Conservation (phyloP, 805 yeast species). For the Saccharomycopsis capsularis region DNA sequence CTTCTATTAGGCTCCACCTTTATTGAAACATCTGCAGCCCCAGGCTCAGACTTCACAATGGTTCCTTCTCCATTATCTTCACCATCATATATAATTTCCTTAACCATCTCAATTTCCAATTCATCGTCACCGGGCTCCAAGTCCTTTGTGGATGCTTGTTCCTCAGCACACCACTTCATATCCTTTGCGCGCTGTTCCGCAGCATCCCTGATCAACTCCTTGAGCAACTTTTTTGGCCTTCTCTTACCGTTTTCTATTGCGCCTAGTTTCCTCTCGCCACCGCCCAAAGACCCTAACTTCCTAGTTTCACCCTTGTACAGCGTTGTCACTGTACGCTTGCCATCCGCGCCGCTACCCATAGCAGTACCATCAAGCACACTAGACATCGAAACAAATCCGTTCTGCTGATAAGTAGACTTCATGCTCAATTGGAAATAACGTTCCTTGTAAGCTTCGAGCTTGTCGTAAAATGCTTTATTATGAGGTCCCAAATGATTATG, state of each 20-base stretch:
- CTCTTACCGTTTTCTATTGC: too few species aligned
- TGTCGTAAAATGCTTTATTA: conserved; percentile 58
- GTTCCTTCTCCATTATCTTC: neutral
- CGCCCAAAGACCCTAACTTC: conserved; percentile 29
- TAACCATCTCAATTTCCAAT: conserved; percentile 28
- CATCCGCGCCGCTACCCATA: conserved; percentile 21
- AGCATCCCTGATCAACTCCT: conserved; percentile 49
- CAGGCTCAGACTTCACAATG: neutral
- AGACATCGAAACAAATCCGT: conserved; percentile 46
- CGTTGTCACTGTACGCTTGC: conserved; percentile 31
- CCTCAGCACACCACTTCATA: conserved; percentile 38
- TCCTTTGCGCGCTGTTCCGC: conserved; percentile 56
- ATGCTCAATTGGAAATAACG: conserved; percentile 40
- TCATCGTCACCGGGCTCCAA: conserved; percentile 39
- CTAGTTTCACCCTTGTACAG: conserved; percentile 37
- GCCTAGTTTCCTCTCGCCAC: conserved; percentile 20
- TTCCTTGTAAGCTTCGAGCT: conserved; percentile 52
- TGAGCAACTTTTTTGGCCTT: conserved; percentile 25
- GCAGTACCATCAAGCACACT: conserved; percentile 36
- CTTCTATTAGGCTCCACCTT: too few species aligned
- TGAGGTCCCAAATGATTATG: conserved; percentile 82
- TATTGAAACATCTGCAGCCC: too few species aligned
- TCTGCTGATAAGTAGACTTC: conserved; percentile 36
- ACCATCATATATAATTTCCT: neutral
- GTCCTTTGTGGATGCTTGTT: conserved; percentile 22